Evolutionary conservation across 164 flowering plant species (phyloP).

Genomic region (Aristolochia contorta): DNA sequence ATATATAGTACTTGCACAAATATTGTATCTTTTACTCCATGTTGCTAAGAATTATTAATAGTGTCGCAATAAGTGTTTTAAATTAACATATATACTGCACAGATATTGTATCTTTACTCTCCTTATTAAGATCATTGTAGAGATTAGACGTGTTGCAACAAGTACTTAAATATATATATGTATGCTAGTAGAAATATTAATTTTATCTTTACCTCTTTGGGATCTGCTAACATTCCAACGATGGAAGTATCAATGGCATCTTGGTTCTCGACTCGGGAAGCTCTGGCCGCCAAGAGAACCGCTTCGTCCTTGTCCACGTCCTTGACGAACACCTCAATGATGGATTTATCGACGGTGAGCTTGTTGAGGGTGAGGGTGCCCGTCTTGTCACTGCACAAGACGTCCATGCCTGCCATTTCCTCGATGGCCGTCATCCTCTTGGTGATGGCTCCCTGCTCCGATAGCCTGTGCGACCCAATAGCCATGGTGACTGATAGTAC

Average conservation of each 20-base stretch:
- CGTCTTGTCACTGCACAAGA: conserved; percentile 92
- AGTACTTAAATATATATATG: too few species aligned
- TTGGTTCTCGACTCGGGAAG: conserved; percentile 75
- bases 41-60: too few species aligned
- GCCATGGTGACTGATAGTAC: conserved; percentile 95
- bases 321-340: conserved; percentile 37
- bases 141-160: too few species aligned
- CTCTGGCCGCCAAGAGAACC: conserved; percentile 59
- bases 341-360: conserved; percentile 61
- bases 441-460: conserved; percentile 75
- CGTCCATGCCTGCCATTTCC: conserved; percentile 98
- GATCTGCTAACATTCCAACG: conserved; percentile 67
- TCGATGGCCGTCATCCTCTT: conserved; percentile 99
- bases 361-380: conserved; percentile 94
- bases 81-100: too few species aligned
- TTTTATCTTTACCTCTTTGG: conserved; percentile 66
- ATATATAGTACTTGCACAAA: too few species aligned
- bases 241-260: conserved; percentile 81
- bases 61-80: too few species aligned
- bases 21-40: too few species aligned
- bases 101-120: too few species aligned
- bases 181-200: too few species aligned
- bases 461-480: conserved; percentile 80
- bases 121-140: too few species aligned
- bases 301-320: conserved; percentile 42